These are phyloP conservation scores for Alectoria sarmentosa DNA, from an alignment of 495 filamentous ascomycete genomes.

Conservation along the genomic window DNA sequence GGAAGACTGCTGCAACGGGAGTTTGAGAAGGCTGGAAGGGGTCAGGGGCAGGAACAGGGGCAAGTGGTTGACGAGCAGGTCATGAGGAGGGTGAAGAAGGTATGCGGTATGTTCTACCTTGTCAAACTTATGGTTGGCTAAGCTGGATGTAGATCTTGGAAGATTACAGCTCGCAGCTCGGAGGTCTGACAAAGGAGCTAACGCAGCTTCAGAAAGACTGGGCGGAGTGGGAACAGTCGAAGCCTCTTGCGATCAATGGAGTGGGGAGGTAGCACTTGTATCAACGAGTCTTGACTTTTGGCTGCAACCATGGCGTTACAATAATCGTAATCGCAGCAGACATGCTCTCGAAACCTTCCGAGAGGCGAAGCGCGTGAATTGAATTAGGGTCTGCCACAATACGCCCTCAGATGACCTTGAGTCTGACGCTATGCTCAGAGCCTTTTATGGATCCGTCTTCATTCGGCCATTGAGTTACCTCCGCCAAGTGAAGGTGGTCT, in stretches of 20 bases:
- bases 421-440: background rate
- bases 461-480: background rate
- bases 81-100: conserved; percentile 78
- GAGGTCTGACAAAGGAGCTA: conserved; percentile 76
- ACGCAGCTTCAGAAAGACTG: conserved; percentile 72
- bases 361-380: background rate
- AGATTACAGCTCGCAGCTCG: conserved; percentile 82
- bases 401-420: background rate
- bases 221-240: conserved; percentile 50
- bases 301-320: conserved; percentile 4
- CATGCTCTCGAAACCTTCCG: background rate
- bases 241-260: conserved; percentile 2
- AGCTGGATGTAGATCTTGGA: conserved; percentile 62
- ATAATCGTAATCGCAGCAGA: background rate
- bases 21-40: conserved; percentile 59
- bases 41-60: conserved; percentile 38
- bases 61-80: conserved; percentile 67
- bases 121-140: background rate
- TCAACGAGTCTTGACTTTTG: background rate
- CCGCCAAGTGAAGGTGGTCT: background rate
- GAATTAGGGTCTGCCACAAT: background rate
- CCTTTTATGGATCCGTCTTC: background rate
- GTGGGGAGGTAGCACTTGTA: conserved; percentile 1
- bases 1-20: conserved; percentile 72
- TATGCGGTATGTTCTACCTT: conserved; percentile 34